Conservation (phyloP, 768 basidiomycete genomes). For the Rhizopogon vinicolor region DNA sequence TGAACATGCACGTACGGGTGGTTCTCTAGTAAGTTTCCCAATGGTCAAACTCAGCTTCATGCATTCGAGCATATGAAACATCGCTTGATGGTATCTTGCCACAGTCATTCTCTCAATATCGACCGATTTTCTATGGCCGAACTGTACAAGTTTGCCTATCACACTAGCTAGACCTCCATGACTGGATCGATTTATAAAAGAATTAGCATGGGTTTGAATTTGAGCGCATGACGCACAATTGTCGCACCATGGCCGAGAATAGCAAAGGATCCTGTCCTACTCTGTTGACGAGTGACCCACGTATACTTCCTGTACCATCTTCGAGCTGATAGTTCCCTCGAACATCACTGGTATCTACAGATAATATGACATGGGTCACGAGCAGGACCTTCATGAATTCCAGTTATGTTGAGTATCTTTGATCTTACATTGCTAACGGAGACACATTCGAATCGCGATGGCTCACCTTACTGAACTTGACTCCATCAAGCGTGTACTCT, state of each 20-base stretch:
- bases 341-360: slow-evolving; percentile 10
- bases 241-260: slow-evolving; percentile 11
- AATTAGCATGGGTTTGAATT: background rate
- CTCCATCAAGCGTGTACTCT: slow-evolving; percentile 43
- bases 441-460: background rate
- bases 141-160: background rate
- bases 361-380: slow-evolving; percentile 38
- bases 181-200: slow-evolving; percentile 6
- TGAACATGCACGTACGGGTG: slow-evolving; percentile 1
- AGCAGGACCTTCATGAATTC: slow-evolving; percentile 35
- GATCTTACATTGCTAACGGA: background rate
- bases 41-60: slow-evolving; percentile 9
- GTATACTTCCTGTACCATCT: slow-evolving; percentile 33
- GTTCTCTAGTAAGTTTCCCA: slow-evolving; percentile 5
- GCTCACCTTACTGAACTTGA: slow-evolving; percentile 33
- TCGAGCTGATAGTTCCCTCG: slow-evolving; percentile 21
- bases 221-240: background rate
- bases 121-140: slow-evolving; percentile 1
- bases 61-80: slow-evolving; percentile 21
- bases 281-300: background rate
- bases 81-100: slow-evolving; percentile 18
- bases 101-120: slow-evolving; percentile 12
- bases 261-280: slow-evolving; percentile 4
- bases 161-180: slow-evolving; percentile 16
- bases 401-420: background rate